phyloP scores from a whole-genome alignment of 306 rosid species.

The Malus asiatica region DNA sequence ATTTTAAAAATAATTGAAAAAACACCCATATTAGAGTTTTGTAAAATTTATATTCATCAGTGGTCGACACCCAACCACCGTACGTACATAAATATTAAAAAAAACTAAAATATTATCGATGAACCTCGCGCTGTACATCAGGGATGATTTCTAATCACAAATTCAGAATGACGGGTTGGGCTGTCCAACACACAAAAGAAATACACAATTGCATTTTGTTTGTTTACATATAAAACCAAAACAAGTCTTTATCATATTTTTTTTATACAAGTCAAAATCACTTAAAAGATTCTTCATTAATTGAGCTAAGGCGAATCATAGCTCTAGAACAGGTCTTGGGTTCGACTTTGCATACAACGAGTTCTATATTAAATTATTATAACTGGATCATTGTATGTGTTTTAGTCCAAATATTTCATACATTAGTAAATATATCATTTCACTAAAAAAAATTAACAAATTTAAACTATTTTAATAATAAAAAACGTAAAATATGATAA shows the following conservation, averaged over 20 bases:
- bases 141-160: too few species aligned
- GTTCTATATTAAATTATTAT: not conserved
- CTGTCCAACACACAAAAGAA: not conserved
- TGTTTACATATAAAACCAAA: too few species aligned
- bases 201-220: not conserved
- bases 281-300: not conserved
- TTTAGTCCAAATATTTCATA: rapidly evolving
- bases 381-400: rapidly evolving
- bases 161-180: too few species aligned
- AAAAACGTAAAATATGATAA: too few species aligned
- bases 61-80: too few species aligned
- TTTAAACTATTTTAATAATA: not conserved
- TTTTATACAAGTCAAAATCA: not conserved
- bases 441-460: not conserved
- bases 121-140: not conserved
- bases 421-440: too few species aligned
- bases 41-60: too few species aligned
- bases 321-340: rapidly evolving
- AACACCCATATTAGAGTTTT: too few species aligned
- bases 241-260: not conserved
- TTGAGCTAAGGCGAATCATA: not conserved
- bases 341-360: rapidly evolving
- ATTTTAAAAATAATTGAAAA: too few species aligned
- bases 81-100: too few species aligned
- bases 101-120: too few species aligned